These are phyloP conservation scores for Termitomyces sp. DNA, from an alignment of 768 basidiomycete genomes.

Conservation along the genomic window DNA sequence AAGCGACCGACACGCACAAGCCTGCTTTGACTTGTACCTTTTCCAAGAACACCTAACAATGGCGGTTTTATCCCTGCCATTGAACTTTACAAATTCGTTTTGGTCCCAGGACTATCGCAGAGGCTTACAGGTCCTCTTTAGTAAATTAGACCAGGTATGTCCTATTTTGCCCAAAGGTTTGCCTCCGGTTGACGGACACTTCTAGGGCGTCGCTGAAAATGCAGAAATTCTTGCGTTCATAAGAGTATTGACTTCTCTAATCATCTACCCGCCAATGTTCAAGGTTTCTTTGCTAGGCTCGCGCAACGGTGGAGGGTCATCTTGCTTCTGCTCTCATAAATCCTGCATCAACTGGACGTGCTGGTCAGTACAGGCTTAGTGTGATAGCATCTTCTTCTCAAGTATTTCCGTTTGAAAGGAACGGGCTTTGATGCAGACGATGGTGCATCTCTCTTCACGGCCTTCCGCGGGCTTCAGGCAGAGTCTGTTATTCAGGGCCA, in stretches of 20 bases:
- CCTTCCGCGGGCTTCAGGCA: constrained; percentile 75
- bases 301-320: constrained; percentile 64
- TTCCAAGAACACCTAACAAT: constrained; percentile 32
- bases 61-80: constrained; percentile 87
- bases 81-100: constrained; percentile 88
- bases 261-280: neutral
- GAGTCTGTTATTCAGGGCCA: constrained; percentile 72
- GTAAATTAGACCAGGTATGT: constrained; percentile 70
- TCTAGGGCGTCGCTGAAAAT: constrained; percentile 77
- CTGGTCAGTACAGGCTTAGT: constrained; percentile 30
- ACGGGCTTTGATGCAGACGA: constrained; percentile 76
- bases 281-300: constrained; percentile 44
- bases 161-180: constrained; percentile 2
- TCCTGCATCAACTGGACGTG: constrained; percentile 42
- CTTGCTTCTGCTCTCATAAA: constrained; percentile 55
- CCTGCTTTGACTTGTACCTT: neutral
- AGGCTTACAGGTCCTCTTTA: constrained; percentile 75
- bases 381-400: neutral
- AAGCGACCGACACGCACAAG: neutral
- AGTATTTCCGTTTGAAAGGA: constrained; percentile 27
- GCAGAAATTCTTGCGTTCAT: constrained; percentile 82
- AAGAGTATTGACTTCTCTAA: constrained; percentile 42
- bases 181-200: neutral
- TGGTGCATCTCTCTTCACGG: constrained; percentile 75
- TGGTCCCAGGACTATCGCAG: constrained; percentile 89